Evolutionary conservation across 1,284 basidiomycete species (phyloP).

Genomic region (Cryptococcus jaspeensis): DNA sequence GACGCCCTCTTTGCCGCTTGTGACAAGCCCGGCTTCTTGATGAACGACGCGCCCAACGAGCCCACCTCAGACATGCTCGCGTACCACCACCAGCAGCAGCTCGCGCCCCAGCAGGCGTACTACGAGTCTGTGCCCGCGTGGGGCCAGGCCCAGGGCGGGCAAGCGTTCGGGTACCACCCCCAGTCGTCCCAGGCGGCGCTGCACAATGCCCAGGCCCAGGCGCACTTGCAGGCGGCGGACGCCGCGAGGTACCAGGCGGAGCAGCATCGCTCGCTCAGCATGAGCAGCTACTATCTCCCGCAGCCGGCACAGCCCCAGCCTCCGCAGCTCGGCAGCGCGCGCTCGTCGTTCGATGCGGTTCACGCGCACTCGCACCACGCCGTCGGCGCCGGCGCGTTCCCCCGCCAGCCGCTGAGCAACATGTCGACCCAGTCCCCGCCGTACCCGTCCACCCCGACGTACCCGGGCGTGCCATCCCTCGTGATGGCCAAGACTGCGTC

Average conservation of each 20-base stretch:
- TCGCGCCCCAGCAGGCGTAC: conserved; percentile 4
- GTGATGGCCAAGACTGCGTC: conserved; percentile 14
- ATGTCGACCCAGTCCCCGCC: conserved; percentile 25
- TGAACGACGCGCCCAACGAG: conserved; percentile 12
- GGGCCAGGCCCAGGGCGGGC: conserved; percentile 9
- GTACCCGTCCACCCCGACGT: conserved; percentile 32
- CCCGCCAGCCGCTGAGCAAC: conserved; percentile 21
- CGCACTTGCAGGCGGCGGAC: conserved; percentile 35
- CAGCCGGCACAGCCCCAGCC: background rate
- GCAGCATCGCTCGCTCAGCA: conserved; percentile 9
- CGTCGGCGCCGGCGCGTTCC: conserved; percentile 2
- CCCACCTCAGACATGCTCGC: conserved; percentile 27
- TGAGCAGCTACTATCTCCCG: conserved; percentile 13
- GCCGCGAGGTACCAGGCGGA: conserved; percentile 24
- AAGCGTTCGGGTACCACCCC: conserved; percentile 24
- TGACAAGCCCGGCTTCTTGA: conserved; percentile 16
- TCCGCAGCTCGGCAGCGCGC: background rate
- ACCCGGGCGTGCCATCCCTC: conserved; percentile 12
- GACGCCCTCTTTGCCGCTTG: conserved; percentile 25
- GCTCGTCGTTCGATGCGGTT: conserved; percentile 5
- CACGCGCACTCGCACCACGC: background rate
- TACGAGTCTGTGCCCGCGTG: background rate
- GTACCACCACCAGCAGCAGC: conserved; percentile 23
- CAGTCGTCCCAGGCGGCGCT: conserved; percentile 20
- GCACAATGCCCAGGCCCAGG: conserved; percentile 39